Evolutionary conservation across 192 early-diverging fungal genomes (phyloP), one percentile per base, ranked within the genome.

Genomic region (Funneliformis mosseae): DNA sequence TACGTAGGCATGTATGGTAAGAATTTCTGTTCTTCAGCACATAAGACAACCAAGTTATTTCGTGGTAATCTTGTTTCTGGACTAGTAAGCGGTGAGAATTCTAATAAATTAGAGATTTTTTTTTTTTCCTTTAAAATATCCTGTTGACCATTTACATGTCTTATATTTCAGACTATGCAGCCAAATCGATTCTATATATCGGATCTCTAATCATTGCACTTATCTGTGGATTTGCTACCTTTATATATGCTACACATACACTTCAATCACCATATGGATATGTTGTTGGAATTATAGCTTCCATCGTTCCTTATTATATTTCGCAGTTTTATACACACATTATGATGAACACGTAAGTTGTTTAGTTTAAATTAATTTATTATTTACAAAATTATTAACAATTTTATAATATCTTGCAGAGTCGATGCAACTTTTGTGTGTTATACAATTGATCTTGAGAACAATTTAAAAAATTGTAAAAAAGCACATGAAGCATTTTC

Each of bases 341-440:
- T 50, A 87, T 95, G 83, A 90, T 91, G 77, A 91, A 91, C 83
- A 94, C 92, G 93, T 94, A 87, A 89, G 92, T 85, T 14, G 12
- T 12, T 77, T 41, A 73, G 3, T 0, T 25, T 16, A 64, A 63
- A 21, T 48, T 60, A 0, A 12, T 64, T 50, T 11, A n/a, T 27
- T n/a, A n/a, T n/a, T n/a, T n/a, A n/a, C 45, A 28, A 41, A 23
- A 11, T n/a, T 68, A 63, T 28, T 50, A n/a, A 43, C 33, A 78
- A 73, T 25, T 38, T 41, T 81, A 50, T 50, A 48, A 23, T 66
- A 63, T 39, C 33, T 67, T 73, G 3, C 84, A 95, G 93, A 28
- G 85, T 94, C 18, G 93, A 95, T 83, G 91, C 94, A 0, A 90
- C 89, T 2, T 94, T 94, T 81, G 80, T 95, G n/a, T 94, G 93